These are phyloP conservation scores for Alliaria petiolata DNA, from an alignment of 345 rosid genomes.

Conservation along the genomic window DNA sequence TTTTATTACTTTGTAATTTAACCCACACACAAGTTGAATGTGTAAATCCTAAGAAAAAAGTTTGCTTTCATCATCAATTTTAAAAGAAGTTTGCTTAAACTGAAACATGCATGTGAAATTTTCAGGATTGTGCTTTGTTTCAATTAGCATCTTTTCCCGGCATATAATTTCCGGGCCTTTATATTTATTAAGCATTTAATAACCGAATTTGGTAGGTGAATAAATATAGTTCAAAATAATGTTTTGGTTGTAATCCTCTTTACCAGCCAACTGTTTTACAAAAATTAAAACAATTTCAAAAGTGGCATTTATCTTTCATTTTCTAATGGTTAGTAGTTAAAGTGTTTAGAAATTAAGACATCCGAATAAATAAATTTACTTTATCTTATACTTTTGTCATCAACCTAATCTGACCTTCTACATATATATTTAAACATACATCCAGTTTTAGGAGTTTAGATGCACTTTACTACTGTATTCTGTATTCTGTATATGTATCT, in stretches of 20 bases:
- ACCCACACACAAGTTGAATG: no score
- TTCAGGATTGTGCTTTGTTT: not conserved
- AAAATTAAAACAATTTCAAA: not conserved
- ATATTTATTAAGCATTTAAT: conserved; percentile 21
- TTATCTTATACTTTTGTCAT: not conserved
- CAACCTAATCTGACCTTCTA: not conserved
- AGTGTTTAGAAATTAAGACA: conserved; percentile 5
- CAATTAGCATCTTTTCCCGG: conserved; percentile 2
- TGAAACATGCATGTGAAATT: conserved; percentile 3
- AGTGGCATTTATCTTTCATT: conserved; percentile 14
- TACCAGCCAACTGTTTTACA: conserved; percentile 6
- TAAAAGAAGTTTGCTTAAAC: not conserved
- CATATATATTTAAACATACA: not conserved
- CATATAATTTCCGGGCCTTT: not conserved
- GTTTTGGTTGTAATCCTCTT: conserved; percentile 6
- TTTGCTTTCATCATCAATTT: not conserved
- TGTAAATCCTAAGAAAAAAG: not conserved
- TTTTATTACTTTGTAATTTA: no score
- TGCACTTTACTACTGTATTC: no score
- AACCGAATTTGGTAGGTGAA: conserved; percentile 24
- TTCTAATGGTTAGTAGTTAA: conserved; percentile 17
- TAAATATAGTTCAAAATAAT: conserved; percentile 5
- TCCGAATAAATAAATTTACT: not conserved
- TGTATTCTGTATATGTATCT: not conserved
- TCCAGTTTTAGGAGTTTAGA: not conserved